phyloP scores from a whole-genome alignment of 1,284 basidiomycete genomes.

The Laetiporus sulphureus region DNA sequence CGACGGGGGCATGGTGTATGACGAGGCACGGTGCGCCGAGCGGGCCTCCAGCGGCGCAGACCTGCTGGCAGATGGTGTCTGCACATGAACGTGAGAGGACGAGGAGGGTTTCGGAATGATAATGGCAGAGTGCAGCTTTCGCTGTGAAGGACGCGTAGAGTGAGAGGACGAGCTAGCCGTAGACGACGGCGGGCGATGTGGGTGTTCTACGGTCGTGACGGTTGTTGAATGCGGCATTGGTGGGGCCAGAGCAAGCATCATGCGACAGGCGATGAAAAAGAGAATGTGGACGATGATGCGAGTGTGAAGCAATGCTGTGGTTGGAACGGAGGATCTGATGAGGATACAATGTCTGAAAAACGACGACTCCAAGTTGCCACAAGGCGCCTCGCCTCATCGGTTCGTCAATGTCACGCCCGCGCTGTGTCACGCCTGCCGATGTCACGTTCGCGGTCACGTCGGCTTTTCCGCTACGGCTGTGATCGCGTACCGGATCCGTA shows the following conservation, averaged over 20 bases:
- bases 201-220: conserved; percentile 17
- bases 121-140: conserved; percentile 19
- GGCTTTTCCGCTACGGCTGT: not conserved
- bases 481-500: conserved; percentile 4
- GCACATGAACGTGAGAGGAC: conserved; percentile 13
- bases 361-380: no score
- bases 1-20: conserved; percentile 17
- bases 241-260: conserved; percentile 26
- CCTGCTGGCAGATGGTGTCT: conserved; percentile 12
- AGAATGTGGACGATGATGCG: conserved; percentile 13
- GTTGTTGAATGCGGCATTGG: conserved; percentile 18
- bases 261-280: conserved; percentile 9
- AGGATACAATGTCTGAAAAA: no score
- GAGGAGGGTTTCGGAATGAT: conserved; percentile 13
- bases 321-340: no score
- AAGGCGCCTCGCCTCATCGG: not conserved
- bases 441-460: not conserved
- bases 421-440: conserved; percentile 4
- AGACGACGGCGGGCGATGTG: conserved; percentile 21
- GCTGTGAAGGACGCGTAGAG: conserved; percentile 14
- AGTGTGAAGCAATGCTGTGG: not conserved
- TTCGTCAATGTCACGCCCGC: not conserved
- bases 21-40: conserved; percentile 15
- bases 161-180: conserved; percentile 17
- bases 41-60: conserved; percentile 10